Evolutionary conservation across 2,329 filamentous ascomycete genomes (phyloP), one percentile per base, ranked within the genome.

Genomic region (Aaosphaeria arxii): DNA sequence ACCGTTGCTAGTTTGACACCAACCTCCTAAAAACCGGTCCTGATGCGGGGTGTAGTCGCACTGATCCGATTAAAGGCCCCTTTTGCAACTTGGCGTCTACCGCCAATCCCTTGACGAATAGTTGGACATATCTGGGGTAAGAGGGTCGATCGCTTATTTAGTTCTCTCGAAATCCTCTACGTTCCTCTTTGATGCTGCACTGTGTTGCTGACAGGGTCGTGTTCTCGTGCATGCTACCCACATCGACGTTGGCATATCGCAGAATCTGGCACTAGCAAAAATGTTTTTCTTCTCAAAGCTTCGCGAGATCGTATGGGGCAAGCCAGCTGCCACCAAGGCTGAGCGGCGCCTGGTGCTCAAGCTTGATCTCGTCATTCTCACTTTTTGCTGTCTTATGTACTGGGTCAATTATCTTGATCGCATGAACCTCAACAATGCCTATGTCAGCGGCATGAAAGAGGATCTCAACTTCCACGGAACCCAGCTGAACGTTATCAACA

Each of bases 341-440:
- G 39, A 40, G 24, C 39, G 39, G 7, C 9, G 17, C 9, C 39
- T 40, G 28, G 69, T 85, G 5, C 74, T 72, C 38, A 84, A 82
- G 68, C 80, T 84, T 42, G 82, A 85, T 60, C 84, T 84, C 57
- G 85, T 84, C 67, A 84, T 85, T 55, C 64, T 85, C 40, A 82
- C 79, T 0, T 85, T 85, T 58, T 85, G 82, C 64, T 85, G 82
- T 58, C 59, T 85, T 6, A 70, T 68, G 62, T 72, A 67, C 47
- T 71, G 68, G 38, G 36, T 66, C 7, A 59, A 61, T 39, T 53
- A 67, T 43, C 61, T 72, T 5, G 71, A 74, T 46, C 62, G 70
- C 17, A 68, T 67, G 9, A 74, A 74, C 43, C 59, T 74, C 32
- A 71, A 68, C 49, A 74, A 74, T 57, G 71, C 71, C 6, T 74